Evolutionary conservation across 2,329 filamentous ascomycete genomes (phyloP).

Genomic region (Scorias spongiosa): DNA sequence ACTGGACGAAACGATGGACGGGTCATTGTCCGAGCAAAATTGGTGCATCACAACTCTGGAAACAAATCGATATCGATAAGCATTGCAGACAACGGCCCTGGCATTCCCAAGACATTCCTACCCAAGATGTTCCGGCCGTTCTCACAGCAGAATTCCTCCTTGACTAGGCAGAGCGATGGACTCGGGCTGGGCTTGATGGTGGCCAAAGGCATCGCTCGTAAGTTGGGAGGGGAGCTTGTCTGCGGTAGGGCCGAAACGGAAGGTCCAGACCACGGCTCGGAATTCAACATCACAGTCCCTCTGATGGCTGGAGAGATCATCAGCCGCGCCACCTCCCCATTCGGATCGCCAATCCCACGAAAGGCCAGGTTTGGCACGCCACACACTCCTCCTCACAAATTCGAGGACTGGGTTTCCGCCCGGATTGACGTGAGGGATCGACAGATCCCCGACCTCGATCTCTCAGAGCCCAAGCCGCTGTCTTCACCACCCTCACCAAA

Average conservation of each 20-base stretch:
- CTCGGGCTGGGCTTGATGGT: slow-evolving; percentile 54
- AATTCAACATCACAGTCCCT: slow-evolving; percentile 54
- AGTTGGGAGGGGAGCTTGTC: slow-evolving; percentile 52
- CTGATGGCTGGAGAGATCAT: slow-evolving; percentile 36
- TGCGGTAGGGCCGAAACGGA: slow-evolving; percentile 48
- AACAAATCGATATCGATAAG: slow-evolving; percentile 43
- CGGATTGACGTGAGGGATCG: slow-evolving; percentile 9
- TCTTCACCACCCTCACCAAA: background rate
- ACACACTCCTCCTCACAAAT: slow-evolving; percentile 6
- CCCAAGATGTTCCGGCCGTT: slow-evolving; percentile 56
- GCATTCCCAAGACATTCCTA: slow-evolving; percentile 51
- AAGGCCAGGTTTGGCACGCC: slow-evolving; percentile 9
- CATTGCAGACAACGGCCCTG: slow-evolving; percentile 51
- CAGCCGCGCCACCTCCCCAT: slow-evolving; percentile 36
- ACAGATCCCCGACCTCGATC: background rate
- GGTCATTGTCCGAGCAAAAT: slow-evolving; percentile 40
- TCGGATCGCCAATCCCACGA: slow-evolving; percentile 28
- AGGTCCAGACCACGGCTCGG: slow-evolving; percentile 45
- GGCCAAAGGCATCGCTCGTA: slow-evolving; percentile 55
- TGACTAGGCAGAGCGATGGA: slow-evolving; percentile 52
- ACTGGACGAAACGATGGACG: slow-evolving; percentile 41
- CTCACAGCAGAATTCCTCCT: slow-evolving; percentile 52
- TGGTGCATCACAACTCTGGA: slow-evolving; percentile 28
- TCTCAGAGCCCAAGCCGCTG: background rate
- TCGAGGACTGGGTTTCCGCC: slow-evolving; percentile 3